Conservation (phyloP, 1,284 basidiomycete genomes). For the Apiotrichum gamsii region DNA sequence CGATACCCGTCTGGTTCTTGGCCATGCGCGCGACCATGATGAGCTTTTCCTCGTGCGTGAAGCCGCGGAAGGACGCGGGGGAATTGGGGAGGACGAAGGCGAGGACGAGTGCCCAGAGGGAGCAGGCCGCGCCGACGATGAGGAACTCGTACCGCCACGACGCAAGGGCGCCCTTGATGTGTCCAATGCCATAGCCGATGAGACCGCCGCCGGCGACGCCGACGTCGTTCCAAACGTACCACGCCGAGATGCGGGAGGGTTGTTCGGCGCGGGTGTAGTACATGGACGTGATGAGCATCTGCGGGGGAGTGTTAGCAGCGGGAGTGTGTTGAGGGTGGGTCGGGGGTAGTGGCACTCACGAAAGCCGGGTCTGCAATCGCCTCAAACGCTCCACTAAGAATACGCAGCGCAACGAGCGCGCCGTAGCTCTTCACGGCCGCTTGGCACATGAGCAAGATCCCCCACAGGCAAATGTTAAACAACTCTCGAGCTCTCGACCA, state of each 20-base stretch:
- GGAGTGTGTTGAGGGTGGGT: background rate
- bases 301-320: too few species aligned
- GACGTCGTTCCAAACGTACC: conserved; percentile 46
- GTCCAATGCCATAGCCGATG: conserved; percentile 34
- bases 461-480: conserved; percentile 52
- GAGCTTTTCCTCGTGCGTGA: conserved; percentile 47
- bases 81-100: conserved; percentile 42
- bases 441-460: conserved; percentile 46
- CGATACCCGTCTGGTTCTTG: conserved; percentile 47
- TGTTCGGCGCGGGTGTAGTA: conserved; percentile 45
- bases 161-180: conserved; percentile 44
- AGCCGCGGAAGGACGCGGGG: conserved; percentile 36
- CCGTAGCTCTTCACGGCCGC: conserved; percentile 49
- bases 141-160: conserved; percentile 48
- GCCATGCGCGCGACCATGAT: conserved; percentile 47
- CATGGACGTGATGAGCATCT: conserved; percentile 41
- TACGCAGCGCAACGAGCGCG: conserved; percentile 48
- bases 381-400: conserved; percentile 49
- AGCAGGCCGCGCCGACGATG: conserved; percentile 43
- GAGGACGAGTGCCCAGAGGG: conserved; percentile 38
- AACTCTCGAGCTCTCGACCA: too few species aligned
- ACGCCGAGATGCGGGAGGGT: conserved; percentile 39
- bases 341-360: background rate
- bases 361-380: conserved; percentile 47
- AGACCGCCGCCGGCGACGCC: conserved; percentile 44